Base-by-base conservation (phyloP, 176 grass and related monocot species). In the Bromus sterilis region DNA sequence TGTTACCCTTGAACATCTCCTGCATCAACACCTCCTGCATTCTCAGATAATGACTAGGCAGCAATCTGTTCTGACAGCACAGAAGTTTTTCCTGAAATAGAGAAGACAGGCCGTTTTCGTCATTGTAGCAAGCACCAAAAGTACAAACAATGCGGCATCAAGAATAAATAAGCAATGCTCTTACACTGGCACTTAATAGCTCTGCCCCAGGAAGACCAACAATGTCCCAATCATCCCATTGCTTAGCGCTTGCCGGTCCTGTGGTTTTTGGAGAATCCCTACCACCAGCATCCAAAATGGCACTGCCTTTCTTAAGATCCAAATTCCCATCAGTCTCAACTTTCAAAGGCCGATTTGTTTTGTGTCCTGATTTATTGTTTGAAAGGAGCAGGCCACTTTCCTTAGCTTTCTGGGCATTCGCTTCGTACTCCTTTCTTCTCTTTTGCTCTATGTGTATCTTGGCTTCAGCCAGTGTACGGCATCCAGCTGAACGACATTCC, bases 181-280 rank as follows among this genome's bases (percentile, higher is more conserved):
- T 93, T 93, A 99, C 96, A 30, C 56, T 84, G 59, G 76, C 41
- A 68, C 91, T 99, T 78, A 99, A 85, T 74, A 99, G 86, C 66
- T 99, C 96, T 58, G 87, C 84, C 62, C 96, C 93, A 57, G 88
- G 89, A 86, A 99, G 86, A 57, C 96, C 96, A 86, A 88, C 85
- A 55, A 99, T 83, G 84, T 99, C 96, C 93, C 93, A 99, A 64
- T 95, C 93, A 78, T 95, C 96, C 87, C 84, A 99, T 48, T 85
- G 76, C 81, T 86, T 94, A 30, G 65, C 41, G 65, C 16, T 67
- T 82, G 80, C 25, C 15, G 62, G 78, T 56, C 87, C 87, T 44
- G 83, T 76, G 56, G 61, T 77, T 71, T 88, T 89, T 28, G 86
- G 86, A 78, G 84, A 91, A 82, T 92, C 83, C 80, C 87, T 86